Percentiles rank a stretch among this genome's conserved stretches.
These are phyloP conservation scores for Mucor saturninus DNA, from an alignment of 371 early-diverging fungal species.

Conservation along the genomic window DNA sequence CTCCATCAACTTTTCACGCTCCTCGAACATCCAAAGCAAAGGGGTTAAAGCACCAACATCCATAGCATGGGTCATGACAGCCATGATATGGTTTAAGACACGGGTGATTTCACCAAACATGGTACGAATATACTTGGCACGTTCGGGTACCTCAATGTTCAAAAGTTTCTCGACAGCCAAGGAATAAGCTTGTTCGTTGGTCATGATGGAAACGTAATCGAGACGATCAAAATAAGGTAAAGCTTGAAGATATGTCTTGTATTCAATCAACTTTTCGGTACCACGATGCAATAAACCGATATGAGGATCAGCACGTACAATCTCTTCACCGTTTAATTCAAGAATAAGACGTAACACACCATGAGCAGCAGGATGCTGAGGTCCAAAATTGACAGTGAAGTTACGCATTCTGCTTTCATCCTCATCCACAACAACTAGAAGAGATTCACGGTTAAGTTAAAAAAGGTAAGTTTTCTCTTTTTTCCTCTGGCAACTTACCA, in stretches of 20 bases:
- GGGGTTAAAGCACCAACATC: slow-evolving; percentile 98
- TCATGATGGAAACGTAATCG: slow-evolving; percentile 99
- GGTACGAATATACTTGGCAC: slow-evolving; percentile 96
- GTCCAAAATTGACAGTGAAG: slow-evolving; percentile 97
- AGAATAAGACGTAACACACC: slow-evolving; percentile 97
- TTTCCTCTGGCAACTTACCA: slow-evolving; percentile 30
- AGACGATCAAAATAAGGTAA: slow-evolving; percentile 98
- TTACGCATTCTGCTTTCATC: slow-evolving; percentile 69
- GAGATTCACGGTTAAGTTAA: not conserved
- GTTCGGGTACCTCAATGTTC: slow-evolving; percentile 94
- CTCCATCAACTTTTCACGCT: slow-evolving; percentile 98
- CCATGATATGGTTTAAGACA: slow-evolving; percentile 97
- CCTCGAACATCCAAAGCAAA: slow-evolving; percentile 98
- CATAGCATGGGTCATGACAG: slow-evolving; percentile 94
- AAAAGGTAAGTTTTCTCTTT: not conserved
- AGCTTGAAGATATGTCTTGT: slow-evolving; percentile 96
- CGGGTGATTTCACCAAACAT: slow-evolving; percentile 98
- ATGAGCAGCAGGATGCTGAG: slow-evolving; percentile 99
- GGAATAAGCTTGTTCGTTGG: slow-evolving; percentile 93
- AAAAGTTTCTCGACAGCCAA: slow-evolving; percentile 96
- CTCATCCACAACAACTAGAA: slow-evolving; percentile 47
- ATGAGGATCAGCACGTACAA: slow-evolving; percentile 95
- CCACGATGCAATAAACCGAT: slow-evolving; percentile 97
- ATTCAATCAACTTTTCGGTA: slow-evolving; percentile 98
- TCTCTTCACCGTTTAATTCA: slow-evolving; percentile 92